Base-by-base conservation (phyloP, 2,329 filamentous ascomycete species). In the Sclerotinia trifoliorum region DNA sequence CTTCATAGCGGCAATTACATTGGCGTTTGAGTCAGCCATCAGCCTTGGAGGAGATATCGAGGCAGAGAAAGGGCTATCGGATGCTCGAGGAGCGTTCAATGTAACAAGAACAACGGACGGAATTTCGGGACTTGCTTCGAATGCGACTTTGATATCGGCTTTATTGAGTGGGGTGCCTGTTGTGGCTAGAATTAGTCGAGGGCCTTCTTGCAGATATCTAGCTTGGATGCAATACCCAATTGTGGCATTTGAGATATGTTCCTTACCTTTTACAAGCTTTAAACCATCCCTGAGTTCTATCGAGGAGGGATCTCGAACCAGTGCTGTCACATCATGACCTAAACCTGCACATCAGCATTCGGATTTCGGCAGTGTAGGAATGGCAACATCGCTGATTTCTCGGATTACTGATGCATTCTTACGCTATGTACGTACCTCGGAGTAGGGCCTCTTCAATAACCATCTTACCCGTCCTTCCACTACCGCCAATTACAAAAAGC, bases 111-210 rank as follows among this genome's bases (percentile, higher is more conserved):
- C 78, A 10, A 83, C 77, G 70, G 85, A 84, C n/a, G 82, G 84
- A 49, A 78, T 82, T 69, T 83, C 81, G 62, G 76, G 79, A 65
- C 82, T 80, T 7, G 82, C 80, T 71, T 80, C 82, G 32, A 87
- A 81, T 4, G 80, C 80, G 48, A 63, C 70, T 55, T 75, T 74
- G 55, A 84, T 74, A 73, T 82, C 78, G n/a, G 75, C 49, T 44
- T 72, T 71, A 15, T 78, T 77, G 42, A 79, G 71, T 2, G 80
- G 79, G 46, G 78, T 78, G 3, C 62, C 62, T 65, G 62, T 39
- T 5, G 24, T 51, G 29, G 35, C 26, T 24, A 32, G 29, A 62
- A 6, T 63, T 21, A 51, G n/a, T 51, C n/a, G 26, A 49, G 3
- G 21, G 5, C 17, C 5, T 19, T 15, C 1, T 51, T 8, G 39